Evolutionary conservation across 75 land plant species (phyloP).

Genomic region (Adiantum capillusveneris): DNA sequence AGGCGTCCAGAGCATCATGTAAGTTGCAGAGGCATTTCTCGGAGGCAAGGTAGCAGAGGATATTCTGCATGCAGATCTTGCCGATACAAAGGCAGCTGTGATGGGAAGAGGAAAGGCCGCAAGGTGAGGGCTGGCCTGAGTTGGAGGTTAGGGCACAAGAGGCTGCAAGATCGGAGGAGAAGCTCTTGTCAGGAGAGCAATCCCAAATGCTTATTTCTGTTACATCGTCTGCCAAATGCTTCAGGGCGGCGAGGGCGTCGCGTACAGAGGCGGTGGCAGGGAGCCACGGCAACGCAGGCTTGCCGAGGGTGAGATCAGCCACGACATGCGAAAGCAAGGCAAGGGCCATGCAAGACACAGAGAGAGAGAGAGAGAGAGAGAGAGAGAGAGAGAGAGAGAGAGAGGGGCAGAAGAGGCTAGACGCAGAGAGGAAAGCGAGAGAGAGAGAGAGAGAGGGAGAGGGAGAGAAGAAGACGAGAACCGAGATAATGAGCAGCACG

Average conservation of each 20-base stretch:
- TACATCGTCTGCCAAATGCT: conserved; percentile 12
- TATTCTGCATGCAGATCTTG: conserved; percentile 58
- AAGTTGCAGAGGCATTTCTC: conserved; percentile 39
- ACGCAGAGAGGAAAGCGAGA: too few species aligned
- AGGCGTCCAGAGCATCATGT: conserved; percentile 31
- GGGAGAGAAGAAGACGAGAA: too few species aligned
- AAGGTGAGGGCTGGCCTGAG: too few species aligned
- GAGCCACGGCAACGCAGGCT: conserved; percentile 53
- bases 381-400: not conserved
- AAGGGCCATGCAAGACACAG: conserved; percentile 62
- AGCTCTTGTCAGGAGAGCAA: conserved; percentile 15
- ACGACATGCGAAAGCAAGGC: conserved; percentile 40
- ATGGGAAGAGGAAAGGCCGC: too few species aligned
- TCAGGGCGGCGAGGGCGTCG: conserved; percentile 44
- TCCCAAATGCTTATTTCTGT: conserved; percentile 37
- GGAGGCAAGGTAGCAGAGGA: conserved; percentile 57
- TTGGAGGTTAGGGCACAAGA: not conserved
- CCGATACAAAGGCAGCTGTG: conserved; percentile 47
- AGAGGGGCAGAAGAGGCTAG: not conserved
- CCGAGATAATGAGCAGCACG: too few species aligned
- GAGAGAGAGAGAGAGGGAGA: too few species aligned
- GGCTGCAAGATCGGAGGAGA: not conserved
- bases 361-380: not conserved
- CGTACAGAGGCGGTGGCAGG: conserved; percentile 42
- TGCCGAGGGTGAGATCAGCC: conserved; percentile 77